Evolutionary conservation across 768 basidiomycete genomes (phyloP), one percentile per base, ranked within the genome.

Genomic region (Russula ochroleuca): DNA sequence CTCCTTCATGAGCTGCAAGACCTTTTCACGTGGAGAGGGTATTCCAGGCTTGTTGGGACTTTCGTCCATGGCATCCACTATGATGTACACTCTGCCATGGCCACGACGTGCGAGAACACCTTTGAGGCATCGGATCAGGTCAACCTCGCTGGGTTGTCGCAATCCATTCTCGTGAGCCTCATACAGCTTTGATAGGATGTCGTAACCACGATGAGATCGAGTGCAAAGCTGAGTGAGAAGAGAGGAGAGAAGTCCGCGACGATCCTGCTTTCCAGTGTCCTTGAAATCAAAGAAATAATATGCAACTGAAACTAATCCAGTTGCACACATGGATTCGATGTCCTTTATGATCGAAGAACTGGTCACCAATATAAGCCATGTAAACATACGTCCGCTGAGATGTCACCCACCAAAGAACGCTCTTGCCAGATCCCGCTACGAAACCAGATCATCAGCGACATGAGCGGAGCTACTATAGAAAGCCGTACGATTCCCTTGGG

Each of bases 391-490:
- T 4, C 1, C 2, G 14, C 4, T 14, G 0, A 37, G 4, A 3
- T 17, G 35, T 33, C 5, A 19, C 40, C 7, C 21, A 60, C 59
- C 59, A 60, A 13, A 60, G 38, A 28, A 61, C 21, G 21, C 51
- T 61, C 21, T 61, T 61, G 8, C 59, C 59, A 1, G 59, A 61
- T 25, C 59, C 59, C 31, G 59, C 59, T 61, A 23, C 21, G 9
- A 43, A 23, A 15, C 17, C 17, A 3, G 25, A 11, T 15, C 25
- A 53, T 33, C 31, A 52, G 21, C 11, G 6, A 4, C 11, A 35
- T 1, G 17, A 5, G 5, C 14, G n/a, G 2, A 23, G 13, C 0
- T 10, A 33, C 13, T 2, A 31, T 1, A 7, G 31, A 9, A 35
- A 21, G 14, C 25, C 40, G 13, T 53, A 60, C 59, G 59, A 31